phyloP scores from a whole-genome alignment of 352 stramenopile species.

The Poterioochromonas sp. region DNA sequence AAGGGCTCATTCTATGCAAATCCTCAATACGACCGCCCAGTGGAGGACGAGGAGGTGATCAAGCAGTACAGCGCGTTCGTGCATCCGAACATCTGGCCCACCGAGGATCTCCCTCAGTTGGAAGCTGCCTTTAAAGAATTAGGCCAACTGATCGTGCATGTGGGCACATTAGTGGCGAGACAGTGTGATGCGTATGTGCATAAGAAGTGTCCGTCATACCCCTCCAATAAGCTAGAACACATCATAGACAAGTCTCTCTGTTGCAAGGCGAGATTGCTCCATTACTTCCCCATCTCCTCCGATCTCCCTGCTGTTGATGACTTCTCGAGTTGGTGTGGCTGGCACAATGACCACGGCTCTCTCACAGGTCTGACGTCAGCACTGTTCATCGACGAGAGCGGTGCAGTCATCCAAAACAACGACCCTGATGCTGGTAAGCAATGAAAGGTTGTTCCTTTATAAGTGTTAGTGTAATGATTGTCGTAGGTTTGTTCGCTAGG shows the following conservation, averaged over 20 bases:
- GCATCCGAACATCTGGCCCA: conserved; percentile 84
- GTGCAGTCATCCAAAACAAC: conserved; percentile 8
- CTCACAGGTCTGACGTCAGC: conserved; percentile 65
- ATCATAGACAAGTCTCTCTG: conserved; percentile 74
- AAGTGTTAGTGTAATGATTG: not conserved
- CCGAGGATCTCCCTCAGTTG: conserved; percentile 61
- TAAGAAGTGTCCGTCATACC: conserved; percentile 59
- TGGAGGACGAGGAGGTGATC: conserved; percentile 58
- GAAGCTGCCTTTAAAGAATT: conserved; percentile 78
- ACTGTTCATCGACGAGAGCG: conserved; percentile 47
- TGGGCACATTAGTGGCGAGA: conserved; percentile 72
- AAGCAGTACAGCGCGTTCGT: conserved; percentile 71
- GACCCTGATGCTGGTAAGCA: not conserved
- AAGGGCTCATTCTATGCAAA: conserved; percentile 89
- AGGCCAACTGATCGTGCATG: conserved; percentile 77
- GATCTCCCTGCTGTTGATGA: conserved; percentile 43
- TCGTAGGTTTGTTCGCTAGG: conserved; percentile 82
- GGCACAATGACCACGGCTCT: conserved; percentile 90
- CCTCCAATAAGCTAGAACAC: conserved; percentile 63
- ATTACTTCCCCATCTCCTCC: conserved; percentile 79
- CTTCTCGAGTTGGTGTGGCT: conserved; percentile 89
- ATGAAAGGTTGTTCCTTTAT: too few species aligned
- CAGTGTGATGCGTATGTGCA: conserved; percentile 81
- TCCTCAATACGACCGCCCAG: conserved; percentile 68
- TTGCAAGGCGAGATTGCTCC: conserved; percentile 82